Base-by-base conservation (phyloP, 352 stramenopile species). In the Phytophthora kernoviae region DNA sequence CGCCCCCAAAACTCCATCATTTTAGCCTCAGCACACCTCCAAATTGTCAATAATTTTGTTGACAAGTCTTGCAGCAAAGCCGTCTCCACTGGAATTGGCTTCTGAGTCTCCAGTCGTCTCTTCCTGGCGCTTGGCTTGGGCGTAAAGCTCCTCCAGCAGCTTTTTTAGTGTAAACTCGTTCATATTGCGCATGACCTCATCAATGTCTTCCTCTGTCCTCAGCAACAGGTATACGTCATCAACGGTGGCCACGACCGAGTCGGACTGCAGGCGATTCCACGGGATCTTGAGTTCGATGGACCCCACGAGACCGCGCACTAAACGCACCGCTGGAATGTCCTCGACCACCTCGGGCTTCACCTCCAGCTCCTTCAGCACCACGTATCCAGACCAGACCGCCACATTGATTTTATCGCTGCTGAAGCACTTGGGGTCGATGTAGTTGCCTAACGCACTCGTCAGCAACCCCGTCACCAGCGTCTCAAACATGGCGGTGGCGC, bases 11-110 rank as follows among this genome's bases (percentile, higher is more conserved):
- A n/a, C n/a, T n/a, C n/a, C n/a, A n/a, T 30, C 32, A 42, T 17
- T 14, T 32, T 9, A 43, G 11, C 24, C n/a, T 50, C 36, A 8
- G 21, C 48, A 10, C 15, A 90, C 82, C 70, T 96, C 86, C 45
- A 96, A 71, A 46, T 96, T 96, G 58, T 96, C 88, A 21, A 96
- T 86, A 56, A 96, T 95, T 58, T 95, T 94, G 59, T 94, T 96
- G 39, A 93, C 52, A 17, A 96, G 69, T 27, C 88, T 77, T 22
- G 81, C 78, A 3, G 85, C 68, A 55, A 93, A 96, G 8, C 86
- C 84, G 21, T 86, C 81, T n/a, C 91, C 79, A 14, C 36, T 48
- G 5, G 11, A 47, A 4, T 24, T 17, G 5, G 30, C 51, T 18
- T 58, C 58, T n/a, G n/a, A 0, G 56, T 49, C 3, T 65, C 54